phyloP scores from a whole-genome alignment of 768 basidiomycete genomes.

The Rhodotorula paludigena region DNA sequence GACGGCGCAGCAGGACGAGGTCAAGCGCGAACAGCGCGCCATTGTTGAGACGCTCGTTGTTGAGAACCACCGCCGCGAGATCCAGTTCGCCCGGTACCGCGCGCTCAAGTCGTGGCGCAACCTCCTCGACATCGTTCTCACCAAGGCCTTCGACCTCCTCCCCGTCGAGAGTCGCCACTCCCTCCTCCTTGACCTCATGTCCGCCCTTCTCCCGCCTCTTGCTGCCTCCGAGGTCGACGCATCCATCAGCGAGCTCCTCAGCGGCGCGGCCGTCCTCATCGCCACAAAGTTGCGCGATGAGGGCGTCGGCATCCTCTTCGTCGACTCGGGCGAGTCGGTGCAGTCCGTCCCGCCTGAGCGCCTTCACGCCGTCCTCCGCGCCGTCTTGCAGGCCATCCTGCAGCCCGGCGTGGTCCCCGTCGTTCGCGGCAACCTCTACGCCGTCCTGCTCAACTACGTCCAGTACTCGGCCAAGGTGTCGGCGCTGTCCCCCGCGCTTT shows the following conservation, averaged over 20 bases:
- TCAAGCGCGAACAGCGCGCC: constrained; percentile 65
- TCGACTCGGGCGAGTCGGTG: constrained; percentile 53
- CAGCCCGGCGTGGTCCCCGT: constrained; percentile 74
- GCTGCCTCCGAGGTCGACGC: constrained; percentile 63
- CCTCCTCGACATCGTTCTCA: constrained; percentile 74
- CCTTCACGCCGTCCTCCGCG: constrained; percentile 66
- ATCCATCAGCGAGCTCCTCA: constrained; percentile 71
- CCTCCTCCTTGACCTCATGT: constrained; percentile 83
- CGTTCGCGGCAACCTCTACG: constrained; percentile 91
- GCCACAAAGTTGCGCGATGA: constrained; percentile 80
- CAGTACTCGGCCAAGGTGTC: constrained; percentile 51
- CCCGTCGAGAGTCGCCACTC: constrained; percentile 77
- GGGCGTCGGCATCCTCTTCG: constrained; percentile 47
- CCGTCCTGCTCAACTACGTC: constrained; percentile 79
- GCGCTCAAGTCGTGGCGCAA: constrained; percentile 81
- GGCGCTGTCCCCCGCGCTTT: constrained; percentile 45
- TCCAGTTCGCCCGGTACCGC: constrained; percentile 63
- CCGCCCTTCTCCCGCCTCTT: constrained; percentile 68
- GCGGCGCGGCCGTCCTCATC: constrained; percentile 71
- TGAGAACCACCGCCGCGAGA: constrained; percentile 81
- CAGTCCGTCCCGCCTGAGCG: constrained; percentile 61
- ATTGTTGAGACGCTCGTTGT: constrained; percentile 76
- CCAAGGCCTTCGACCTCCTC: constrained; percentile 77
- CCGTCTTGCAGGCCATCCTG: constrained; percentile 67
- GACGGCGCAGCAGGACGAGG: constrained; percentile 60